Percentiles rank a stretch among this genome's conserved stretches.
Conservation (phyloP, 129 eudicot species). For the Lonicera japonica region DNA sequence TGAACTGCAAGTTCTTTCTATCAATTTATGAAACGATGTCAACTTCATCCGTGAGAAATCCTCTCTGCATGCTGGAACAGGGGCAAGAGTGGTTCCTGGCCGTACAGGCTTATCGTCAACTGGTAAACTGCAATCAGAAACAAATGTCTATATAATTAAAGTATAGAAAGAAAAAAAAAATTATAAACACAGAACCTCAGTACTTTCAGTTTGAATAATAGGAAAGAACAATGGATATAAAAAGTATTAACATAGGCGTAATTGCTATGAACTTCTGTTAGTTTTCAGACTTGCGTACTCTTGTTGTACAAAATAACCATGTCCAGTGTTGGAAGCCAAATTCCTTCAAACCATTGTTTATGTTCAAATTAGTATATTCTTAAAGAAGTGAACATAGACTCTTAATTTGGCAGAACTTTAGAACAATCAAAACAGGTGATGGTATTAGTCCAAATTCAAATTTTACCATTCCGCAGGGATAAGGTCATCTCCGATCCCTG, state of each 20-base stretch:
- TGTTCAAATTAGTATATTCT: too few relatives aligned
- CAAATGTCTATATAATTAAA: not conserved
- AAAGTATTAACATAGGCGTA: not conserved
- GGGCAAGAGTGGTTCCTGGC: conserved; percentile 38
- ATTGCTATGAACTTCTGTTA: not conserved
- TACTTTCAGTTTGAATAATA: not conserved
- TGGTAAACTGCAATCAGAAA: conserved; percentile 35
- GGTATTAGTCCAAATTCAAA: not conserved
- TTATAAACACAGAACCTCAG: not conserved
- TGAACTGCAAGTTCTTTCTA: conserved; percentile 71
- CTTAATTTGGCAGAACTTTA: too few relatives aligned
- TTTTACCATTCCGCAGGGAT: conserved; percentile 58
- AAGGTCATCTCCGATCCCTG: conserved; percentile 80
- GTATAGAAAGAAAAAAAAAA: conserved; percentile 2
- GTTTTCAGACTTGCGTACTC: too few relatives aligned
- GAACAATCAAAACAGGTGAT: too few relatives aligned
- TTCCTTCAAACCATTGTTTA: too few relatives aligned
- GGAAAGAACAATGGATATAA: not conserved
- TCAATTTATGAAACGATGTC: conserved; percentile 78
- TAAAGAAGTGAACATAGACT: too few relatives aligned
- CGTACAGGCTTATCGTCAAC: conserved; percentile 40
- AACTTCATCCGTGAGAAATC: conserved; percentile 75
- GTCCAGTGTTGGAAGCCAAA: too few relatives aligned
- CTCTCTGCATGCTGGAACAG: conserved; percentile 84
- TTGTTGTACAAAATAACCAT: too few relatives aligned